These are phyloP conservation scores for Kingdonia uniflora DNA, from an alignment of 164 flowering plant species.

Conservation along the genomic window DNA sequence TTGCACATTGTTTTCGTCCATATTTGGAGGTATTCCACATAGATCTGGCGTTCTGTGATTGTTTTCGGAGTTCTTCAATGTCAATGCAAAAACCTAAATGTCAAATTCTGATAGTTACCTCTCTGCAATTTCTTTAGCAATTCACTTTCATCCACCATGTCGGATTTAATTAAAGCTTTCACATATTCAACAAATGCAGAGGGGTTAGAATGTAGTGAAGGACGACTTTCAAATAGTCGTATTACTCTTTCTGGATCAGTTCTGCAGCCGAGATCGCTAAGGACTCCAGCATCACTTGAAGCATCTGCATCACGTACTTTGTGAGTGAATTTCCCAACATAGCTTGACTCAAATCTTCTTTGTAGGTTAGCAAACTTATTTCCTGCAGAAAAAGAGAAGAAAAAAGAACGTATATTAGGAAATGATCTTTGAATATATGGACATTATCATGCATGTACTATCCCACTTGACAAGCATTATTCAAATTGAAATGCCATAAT, in stretches of 20 bases:
- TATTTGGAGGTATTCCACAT: no score
- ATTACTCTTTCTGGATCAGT: conserved; percentile 88
- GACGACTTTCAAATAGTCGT: conserved; percentile 74
- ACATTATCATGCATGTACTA: no score
- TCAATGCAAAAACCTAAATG: no score
- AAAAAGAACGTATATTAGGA: no score
- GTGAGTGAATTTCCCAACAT: conserved; percentile 66
- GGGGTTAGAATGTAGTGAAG: conserved; percentile 66
- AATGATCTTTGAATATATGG: no score
- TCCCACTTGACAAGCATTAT: no score
- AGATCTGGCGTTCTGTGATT: conserved; percentile 9
- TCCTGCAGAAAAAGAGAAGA: conserved; percentile 23
- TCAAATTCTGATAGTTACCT: no score
- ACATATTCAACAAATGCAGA: conserved; percentile 89
- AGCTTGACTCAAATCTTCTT: conserved; percentile 60
- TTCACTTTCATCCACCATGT: conserved; percentile 75
- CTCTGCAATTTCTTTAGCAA: conserved; percentile 75
- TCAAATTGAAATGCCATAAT: no score
- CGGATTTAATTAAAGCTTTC: conserved; percentile 80
- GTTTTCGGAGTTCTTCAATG: no score
- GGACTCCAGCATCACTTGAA: conserved; percentile 44
- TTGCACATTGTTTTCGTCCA: no score
- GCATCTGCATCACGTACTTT: conserved; percentile 60
- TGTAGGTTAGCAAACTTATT: conserved; percentile 21
- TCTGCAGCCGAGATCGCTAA: conserved; percentile 57